These are phyloP conservation scores for Lipomyces orientalis DNA, from an alignment of 805 yeast species.

Conservation along the genomic window DNA sequence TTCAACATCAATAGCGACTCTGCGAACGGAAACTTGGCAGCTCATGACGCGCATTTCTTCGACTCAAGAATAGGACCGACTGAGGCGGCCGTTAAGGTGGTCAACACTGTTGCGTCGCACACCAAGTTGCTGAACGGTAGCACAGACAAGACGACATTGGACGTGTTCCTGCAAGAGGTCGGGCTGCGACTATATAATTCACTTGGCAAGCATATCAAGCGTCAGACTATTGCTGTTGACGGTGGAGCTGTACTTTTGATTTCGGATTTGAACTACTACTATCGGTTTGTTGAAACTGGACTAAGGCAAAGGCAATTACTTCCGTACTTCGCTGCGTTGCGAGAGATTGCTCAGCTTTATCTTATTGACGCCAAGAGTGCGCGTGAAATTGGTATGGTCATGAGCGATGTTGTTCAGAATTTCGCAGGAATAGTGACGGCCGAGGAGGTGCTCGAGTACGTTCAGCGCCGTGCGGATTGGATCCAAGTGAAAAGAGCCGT, in stretches of 20 bases:
- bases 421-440: conserved; percentile 89
- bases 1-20: conserved; percentile 24
- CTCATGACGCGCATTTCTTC: neutral
- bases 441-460: conserved; percentile 93
- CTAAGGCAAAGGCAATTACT: conserved; percentile 62
- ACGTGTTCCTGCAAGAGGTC: conserved; percentile 91
- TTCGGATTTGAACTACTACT: conserved; percentile 78
- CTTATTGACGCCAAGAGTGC: conserved; percentile 76
- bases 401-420: conserved; percentile 74
- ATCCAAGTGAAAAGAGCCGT: conserved; percentile 72
- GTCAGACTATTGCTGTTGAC: conserved; percentile 69
- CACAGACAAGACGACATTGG: conserved; percentile 85
- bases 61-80: conserved; percentile 56
- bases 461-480: conserved; percentile 90
- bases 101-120: conserved; percentile 69
- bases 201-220: conserved; percentile 76
- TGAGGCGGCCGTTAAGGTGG: conserved; percentile 66
- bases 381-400: conserved; percentile 79
- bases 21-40: conserved; percentile 7
- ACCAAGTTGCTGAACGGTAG: conserved; percentile 75
- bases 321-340: conserved; percentile 78
- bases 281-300: conserved; percentile 61
- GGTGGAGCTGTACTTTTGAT: conserved; percentile 70
- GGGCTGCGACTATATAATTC: conserved; percentile 83
- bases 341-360: conserved; percentile 83